Percentiles rank a stretch among this genome's conserved stretches.
Evolutionary conservation across 2,329 filamentous ascomycete genomes (phyloP).

Genomic region (Ophiocordyceps polyrhachis-furcata): DNA sequence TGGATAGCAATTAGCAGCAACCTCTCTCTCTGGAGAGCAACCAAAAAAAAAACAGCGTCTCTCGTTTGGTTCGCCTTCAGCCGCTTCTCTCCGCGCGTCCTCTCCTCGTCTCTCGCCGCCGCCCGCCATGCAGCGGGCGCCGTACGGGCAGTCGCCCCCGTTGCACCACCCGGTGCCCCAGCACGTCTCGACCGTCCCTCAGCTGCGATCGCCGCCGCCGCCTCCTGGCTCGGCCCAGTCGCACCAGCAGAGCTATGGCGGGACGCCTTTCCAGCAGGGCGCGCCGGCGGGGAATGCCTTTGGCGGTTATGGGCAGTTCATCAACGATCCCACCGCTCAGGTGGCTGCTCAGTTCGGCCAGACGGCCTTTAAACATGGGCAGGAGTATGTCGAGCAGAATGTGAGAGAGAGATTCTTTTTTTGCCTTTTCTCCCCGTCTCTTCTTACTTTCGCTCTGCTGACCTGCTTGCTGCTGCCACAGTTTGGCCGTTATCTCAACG

Average conservation of each 20-base stretch:
- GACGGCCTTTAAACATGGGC: conserved; percentile 75
- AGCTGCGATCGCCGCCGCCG: conserved; percentile 83
- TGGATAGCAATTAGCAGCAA: no score
- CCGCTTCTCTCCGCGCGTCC: background rate
- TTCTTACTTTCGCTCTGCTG: background rate
- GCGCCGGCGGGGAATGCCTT: conserved; percentile 34
- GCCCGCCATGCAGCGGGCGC: conserved; percentile 59
- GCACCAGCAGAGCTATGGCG: conserved; percentile 42
- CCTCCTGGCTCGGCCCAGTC: conserved; percentile 53
- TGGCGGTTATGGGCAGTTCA: conserved; percentile 74
- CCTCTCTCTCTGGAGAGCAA: no score
- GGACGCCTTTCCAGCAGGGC: conserved; percentile 38
- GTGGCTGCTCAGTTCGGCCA: conserved; percentile 90
- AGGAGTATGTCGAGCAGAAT: conserved; percentile 91
- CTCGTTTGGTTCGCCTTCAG: background rate
- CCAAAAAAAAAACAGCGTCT: no score
- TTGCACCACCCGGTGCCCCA: conserved; percentile 95
- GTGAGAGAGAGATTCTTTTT: conserved; percentile 28
- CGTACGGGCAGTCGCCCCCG: conserved; percentile 76
- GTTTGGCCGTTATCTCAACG: conserved; percentile 63
- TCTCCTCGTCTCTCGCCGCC: background rate
- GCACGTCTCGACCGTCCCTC: conserved; percentile 94
- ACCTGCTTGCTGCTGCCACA: conserved; percentile 8
- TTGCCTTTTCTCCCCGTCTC: conserved; percentile 3
- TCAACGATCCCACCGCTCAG: conserved; percentile 88